Base-by-base conservation (phyloP, 176 grass and related monocot species). In the Oryza rufipogon region DNA sequence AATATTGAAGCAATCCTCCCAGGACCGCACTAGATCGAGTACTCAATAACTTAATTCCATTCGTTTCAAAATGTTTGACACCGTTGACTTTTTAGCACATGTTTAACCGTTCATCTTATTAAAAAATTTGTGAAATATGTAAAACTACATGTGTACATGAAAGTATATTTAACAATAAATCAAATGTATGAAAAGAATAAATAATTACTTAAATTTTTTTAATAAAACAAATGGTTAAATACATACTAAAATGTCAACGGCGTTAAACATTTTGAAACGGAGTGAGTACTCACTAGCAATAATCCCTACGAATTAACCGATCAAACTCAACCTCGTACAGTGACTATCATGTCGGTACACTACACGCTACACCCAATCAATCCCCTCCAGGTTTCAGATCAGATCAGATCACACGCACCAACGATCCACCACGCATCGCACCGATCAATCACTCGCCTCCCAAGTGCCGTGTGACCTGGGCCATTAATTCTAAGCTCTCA, bases 251-350 rank as follows among this genome's bases (percentile, higher is more conserved):
- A 28, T 2, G 2, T 28, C 1, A 32, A 32, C 30, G 2, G 30
- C 3, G 30, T 32, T 2, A 32, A 32, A 32, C 0, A 32, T 32
- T 32, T 32, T 32, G 0, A 32, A 32, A 32, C 30, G 30, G 2
- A 32, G 30, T 0, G 30, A 32, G 30, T 2, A 32, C 30, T 2
- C 30, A 3, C 30, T 32, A 22, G 1, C 58, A 38, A 38, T 38
- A 52, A 41, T 9, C 14, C 64, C 9, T 36, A 12, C 39, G 5
- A 33, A 58, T 58, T 56, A 56, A 28, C 9, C 51, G 22, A 38
- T 38, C 36, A 38, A 42, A 33, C 41, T 45, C 28, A 80, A 75
- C 81, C 60, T 84, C 63, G 72, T 76, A 84, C 32, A 76, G 60
- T 76, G 63, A 26, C 61, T 32, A 51, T 11, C 19, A 54, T 74